These are phyloP conservation scores for Colletotrichum paranaense DNA, from an alignment of 2,329 filamentous ascomycete species.

Conservation along the genomic window DNA sequence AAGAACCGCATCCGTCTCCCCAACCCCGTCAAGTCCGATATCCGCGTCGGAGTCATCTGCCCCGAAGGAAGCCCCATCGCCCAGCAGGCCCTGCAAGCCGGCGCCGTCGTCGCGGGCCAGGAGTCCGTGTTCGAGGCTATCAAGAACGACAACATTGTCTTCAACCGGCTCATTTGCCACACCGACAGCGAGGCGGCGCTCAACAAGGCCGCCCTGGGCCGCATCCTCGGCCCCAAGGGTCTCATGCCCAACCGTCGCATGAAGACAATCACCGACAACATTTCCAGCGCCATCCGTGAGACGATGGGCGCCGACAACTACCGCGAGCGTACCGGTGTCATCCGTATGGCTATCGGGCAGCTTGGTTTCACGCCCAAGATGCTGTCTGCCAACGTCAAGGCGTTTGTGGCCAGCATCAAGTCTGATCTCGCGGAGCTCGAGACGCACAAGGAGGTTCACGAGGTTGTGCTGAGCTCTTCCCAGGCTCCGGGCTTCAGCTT, in stretches of 20 bases:
- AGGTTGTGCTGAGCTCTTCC: slow-evolving; percentile 86
- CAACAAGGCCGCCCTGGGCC: slow-evolving; percentile 83
- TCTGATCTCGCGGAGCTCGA: slow-evolving; percentile 69
- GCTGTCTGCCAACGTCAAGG: slow-evolving; percentile 85
- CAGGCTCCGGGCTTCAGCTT: slow-evolving; percentile 88
- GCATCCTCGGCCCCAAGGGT: slow-evolving; percentile 86
- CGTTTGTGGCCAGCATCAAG: slow-evolving; percentile 81
- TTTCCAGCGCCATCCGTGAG: slow-evolving; percentile 79
- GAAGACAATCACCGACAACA: slow-evolving; percentile 88
- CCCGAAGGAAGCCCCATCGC: slow-evolving; percentile 82
- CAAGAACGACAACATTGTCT: slow-evolving; percentile 79
- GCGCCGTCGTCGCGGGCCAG: slow-evolving; percentile 86
- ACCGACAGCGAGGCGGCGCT: slow-evolving; percentile 80
- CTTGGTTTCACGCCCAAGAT: slow-evolving; percentile 89
- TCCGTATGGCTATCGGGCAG: slow-evolving; percentile 92
- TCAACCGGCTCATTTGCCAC: slow-evolving; percentile 92
- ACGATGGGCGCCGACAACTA: slow-evolving; percentile 89
- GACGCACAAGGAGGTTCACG: slow-evolving; percentile 58
- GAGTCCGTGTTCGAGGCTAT: slow-evolving; percentile 86
- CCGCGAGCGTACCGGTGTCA: slow-evolving; percentile 84
- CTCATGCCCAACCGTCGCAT: slow-evolving; percentile 92
- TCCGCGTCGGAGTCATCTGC: slow-evolving; percentile 90
- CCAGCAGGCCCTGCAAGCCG: slow-evolving; percentile 78
- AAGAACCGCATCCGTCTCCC: slow-evolving; percentile 90
- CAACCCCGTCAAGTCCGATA: slow-evolving; percentile 88